Conservation (phyloP, 805 yeast genomes). For the Candida dendrica region DNA sequence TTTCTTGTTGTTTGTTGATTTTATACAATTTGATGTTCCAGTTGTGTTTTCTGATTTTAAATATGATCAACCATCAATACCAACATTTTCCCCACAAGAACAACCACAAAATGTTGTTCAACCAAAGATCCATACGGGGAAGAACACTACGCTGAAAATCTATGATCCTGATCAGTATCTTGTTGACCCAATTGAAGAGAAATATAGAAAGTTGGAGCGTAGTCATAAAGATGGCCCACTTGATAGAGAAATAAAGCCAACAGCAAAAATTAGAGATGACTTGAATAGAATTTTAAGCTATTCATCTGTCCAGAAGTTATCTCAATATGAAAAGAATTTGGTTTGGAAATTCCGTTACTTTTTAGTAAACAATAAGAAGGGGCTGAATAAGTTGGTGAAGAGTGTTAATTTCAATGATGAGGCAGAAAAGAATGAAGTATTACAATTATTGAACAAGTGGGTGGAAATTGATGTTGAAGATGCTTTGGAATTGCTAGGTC, state of each 20-base stretch:
- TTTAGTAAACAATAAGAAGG: constrained; percentile 57
- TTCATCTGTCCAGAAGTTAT: constrained; percentile 77
- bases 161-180: constrained; percentile 65
- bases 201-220: constrained; percentile 79
- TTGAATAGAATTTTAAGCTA: constrained; percentile 60
- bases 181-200: constrained; percentile 82
- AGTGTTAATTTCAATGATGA: constrained; percentile 87
- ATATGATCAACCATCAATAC: constrained; percentile 28
- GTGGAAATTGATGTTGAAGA: constrained; percentile 77
- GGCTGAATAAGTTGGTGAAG: constrained; percentile 75
- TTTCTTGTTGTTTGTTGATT: constrained; percentile 42
- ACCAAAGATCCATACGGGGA: constrained; percentile 23
- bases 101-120: constrained; percentile 24
- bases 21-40: constrained; percentile 64
- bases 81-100: constrained; percentile 38
- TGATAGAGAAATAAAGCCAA: constrained; percentile 84
- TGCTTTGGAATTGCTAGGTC: constrained; percentile 79
- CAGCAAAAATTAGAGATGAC: constrained; percentile 73
- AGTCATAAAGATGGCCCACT: constrained; percentile 68
- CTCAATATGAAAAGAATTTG: constrained; percentile 76
- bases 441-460: constrained; percentile 62
- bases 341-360: constrained; percentile 90
- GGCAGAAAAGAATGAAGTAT: constrained; percentile 70
- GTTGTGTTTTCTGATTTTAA: constrained; percentile 59
- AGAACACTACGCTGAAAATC: constrained; percentile 30